Evolutionary conservation across 441 rosid genomes (phyloP), one percentile per base, ranked within the genome.

Genomic region (Eutrema salsugineum): DNA sequence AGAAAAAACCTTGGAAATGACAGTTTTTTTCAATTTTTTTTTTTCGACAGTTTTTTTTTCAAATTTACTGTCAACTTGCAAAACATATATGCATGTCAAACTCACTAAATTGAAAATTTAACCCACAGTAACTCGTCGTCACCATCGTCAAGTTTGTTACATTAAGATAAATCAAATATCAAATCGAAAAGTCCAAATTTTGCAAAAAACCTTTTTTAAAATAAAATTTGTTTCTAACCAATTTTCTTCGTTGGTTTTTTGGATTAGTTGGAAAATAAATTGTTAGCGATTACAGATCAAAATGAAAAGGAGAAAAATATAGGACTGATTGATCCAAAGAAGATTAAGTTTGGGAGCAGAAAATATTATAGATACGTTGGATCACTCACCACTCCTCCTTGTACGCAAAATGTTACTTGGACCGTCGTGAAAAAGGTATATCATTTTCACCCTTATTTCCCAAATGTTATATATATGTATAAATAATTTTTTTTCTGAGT

Each of bases 311-410:
- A 82, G 32, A 77, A n/a, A 55, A 66, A 28, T 17, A 83, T 71
- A 33, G 95, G 93, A 4, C 38, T 79, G 27, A 68, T 84, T 14
- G 74, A 90, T 62, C 93, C 97, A 22, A 82, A 78, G n/a, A 12
- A 55, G 16, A 78, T 93, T 19, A 77, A 83, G 48, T 28, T 85
- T 11, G 92, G 85, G 22, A 80, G 87, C 75, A 78, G 85, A 72
- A 81, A 86, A 63, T 93, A 87, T 66, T 93, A 82, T 59, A 81
- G 93, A 79, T 90, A 90, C 72, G 10, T 85, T 4, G 98, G 97
- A 51, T 92, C 98, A 61, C 98, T 93, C 22, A 93, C 98, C 6
- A 5, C 66, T 64, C 98, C 97, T 78, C 97, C 98, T 56, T 93
- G 98, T 83, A 84, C 87, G 0, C 85, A 90, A 75, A 79, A 86